phyloP scores from a whole-genome alignment of 768 basidiomycete genomes.

The Lactifluus subvellereus region DNA sequence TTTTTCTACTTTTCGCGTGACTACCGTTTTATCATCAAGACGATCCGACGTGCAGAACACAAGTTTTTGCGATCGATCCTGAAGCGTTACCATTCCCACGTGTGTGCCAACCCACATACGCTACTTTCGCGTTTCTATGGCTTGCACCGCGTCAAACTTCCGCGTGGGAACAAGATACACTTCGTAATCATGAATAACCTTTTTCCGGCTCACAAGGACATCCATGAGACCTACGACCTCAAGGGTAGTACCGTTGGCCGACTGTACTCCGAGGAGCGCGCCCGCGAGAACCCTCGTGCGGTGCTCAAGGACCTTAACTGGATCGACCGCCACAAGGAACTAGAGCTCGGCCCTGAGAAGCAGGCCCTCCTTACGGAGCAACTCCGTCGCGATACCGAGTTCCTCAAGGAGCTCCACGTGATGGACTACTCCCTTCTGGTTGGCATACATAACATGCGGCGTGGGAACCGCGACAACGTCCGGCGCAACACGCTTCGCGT shows the following conservation, averaged over 20 bases:
- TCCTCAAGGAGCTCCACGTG: slow-evolving; percentile 74
- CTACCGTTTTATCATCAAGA: slow-evolving; percentile 99
- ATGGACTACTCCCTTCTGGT: slow-evolving; percentile 97
- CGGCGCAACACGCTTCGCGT: slow-evolving; percentile 87
- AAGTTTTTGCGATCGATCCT: slow-evolving; percentile 86
- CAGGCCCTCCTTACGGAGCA: slow-evolving; percentile 87
- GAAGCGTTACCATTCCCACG: slow-evolving; percentile 76
- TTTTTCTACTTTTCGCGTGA: slow-evolving; percentile 99
- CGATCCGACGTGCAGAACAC: slow-evolving; percentile 91
- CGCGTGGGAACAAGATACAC: slow-evolving; percentile 90
- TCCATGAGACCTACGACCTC: slow-evolving; percentile 96
- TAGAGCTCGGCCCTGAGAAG: slow-evolving; percentile 97
- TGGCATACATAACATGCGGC: slow-evolving; percentile 85
- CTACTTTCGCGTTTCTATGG: slow-evolving; percentile 94
- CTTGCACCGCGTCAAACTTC: slow-evolving; percentile 94
- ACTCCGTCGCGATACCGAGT: slow-evolving; percentile 78
- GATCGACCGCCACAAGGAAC: slow-evolving; percentile 69
- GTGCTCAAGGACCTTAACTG: slow-evolving; percentile 97
- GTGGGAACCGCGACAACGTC: slow-evolving; percentile 90
- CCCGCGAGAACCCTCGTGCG: slow-evolving; percentile 70
- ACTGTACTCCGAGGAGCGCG: slow-evolving; percentile 79
- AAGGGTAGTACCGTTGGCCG: slow-evolving; percentile 93
- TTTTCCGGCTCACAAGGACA: slow-evolving; percentile 93
- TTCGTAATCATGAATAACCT: slow-evolving; percentile 99
- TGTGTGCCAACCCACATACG: slow-evolving; percentile 89